phyloP scores from a whole-genome alignment of 2,329 filamentous ascomycete genomes.

The Colletotrichum cereale region DNA sequence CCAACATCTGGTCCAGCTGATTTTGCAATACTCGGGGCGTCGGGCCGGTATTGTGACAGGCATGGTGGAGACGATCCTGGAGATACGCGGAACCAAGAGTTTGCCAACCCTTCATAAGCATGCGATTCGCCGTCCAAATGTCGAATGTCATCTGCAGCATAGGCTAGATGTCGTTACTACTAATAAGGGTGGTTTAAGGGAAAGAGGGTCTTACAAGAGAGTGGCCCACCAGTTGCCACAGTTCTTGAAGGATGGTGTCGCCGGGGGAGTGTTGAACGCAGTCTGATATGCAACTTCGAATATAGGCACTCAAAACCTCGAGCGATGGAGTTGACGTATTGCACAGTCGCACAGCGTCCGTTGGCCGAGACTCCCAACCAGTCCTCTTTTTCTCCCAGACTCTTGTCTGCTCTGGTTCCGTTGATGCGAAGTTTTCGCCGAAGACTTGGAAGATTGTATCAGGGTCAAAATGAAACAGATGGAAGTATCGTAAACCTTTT shows the following conservation, averaged over 20 bases:
- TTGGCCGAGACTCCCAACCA: neutral
- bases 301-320: neutral
- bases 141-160: neutral
- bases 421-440: neutral
- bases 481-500: neutral
- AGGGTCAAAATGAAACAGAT: neutral
- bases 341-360: neutral
- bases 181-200: neutral
- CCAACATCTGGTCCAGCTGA: neutral
- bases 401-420: neutral
- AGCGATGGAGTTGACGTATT: neutral
- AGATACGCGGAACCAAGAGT: neutral
- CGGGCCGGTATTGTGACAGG: neutral
- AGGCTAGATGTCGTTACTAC: neutral
- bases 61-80: neutral
- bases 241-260: neutral
- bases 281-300: neutral
- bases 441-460: too few relatives aligned
- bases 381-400: neutral
- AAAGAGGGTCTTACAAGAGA: neutral
- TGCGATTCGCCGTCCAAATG: neutral
- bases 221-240: neutral
- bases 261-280: neutral
- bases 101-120: neutral
- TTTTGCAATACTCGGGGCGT: neutral